Evolutionary conservation across 768 basidiomycete genomes (phyloP), one percentile per base, ranked within the genome.

Genomic region (Phaeotremella fagi): DNA sequence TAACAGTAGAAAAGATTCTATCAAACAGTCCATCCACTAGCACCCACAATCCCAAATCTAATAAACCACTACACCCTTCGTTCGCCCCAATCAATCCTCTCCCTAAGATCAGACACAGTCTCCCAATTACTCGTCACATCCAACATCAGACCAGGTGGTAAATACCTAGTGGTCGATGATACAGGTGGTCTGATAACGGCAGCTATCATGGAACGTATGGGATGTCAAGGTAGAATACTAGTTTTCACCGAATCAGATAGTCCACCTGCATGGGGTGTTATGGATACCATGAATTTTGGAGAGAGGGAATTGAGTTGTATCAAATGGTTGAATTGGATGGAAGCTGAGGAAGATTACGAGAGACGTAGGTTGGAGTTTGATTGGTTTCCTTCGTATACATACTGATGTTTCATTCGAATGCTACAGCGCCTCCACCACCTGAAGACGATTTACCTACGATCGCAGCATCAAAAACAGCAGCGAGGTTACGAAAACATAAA

Each of bases 121-220:
- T 85, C 90, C 3, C 94, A 98, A 72, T 81, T 98, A 60, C 77
- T 98, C 29, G 86, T 83, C 55, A 75, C 90, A 47, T 86, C 84
- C 18, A 90, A 88, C 66, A 80, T 95, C 36, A 78, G 83, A 23
- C 89, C 91, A 0, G 90, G 87, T 11, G 87, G 90, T n/a, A 78
- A 85, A 59, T 88, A 91, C 66, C 75, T 99, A 33, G 85, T 85
- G 2, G 87, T 97, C 0, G 95, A 99, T 59, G 90, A 97, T 71
- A 86, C 87, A 14, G 88, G 88, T 28, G 95, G 95, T 1, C 68
- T 98, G 31, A 72, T 99, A 4, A 86, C 92, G 0, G 83, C 88
- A 0, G 88, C 84, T 1, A 81, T 92, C 37, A 73, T 98, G 4
- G 89, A 91, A 57, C 79, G 92, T 25, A 80, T 97, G 77, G 92